Evolutionary conservation across 2,329 filamentous ascomycete genomes (phyloP), one percentile per base, ranked within the genome.

Genomic region (Aspergillus alliaceus): DNA sequence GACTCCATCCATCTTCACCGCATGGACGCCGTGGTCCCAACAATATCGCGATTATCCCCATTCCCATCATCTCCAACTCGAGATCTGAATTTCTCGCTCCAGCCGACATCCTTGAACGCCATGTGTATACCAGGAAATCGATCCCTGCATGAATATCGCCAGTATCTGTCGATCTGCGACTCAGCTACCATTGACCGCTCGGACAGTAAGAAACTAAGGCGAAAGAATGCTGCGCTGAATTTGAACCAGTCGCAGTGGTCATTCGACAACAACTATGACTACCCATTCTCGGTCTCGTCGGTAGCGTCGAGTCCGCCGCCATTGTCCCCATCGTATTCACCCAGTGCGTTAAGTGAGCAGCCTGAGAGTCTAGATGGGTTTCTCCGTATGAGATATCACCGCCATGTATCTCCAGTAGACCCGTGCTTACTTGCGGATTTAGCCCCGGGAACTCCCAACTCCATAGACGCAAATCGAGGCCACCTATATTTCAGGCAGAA

Each of bases 71-170:
- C 59, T 20, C 44, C 18, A 54, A 29, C 46, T 27, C 48, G 52
- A 25, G 27, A 44, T 25, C 37, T 44, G 9, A 53, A 59, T 35
- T 44, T 35, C 24, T 27, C 40, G 39, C 51, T 54, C 27, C 56
- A 53, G 31, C 53, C 54, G 11, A 35, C 54, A 14, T 53, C 58
- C 12, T 47, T 53, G n/a, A 59, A 53, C 32, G 35, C 51, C 20
- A 56, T 59, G 42, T 51, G 46, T 24, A 35, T 34, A 15, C 24
- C 61, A 20, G 46, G 54, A 35, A 51, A 56, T 14, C 52, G 54
- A 24, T 73, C 72, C 8, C 68, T 73, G 31, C 72, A 73, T 61
- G 65, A 72, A 50, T 75, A 75, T 57, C 72, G 72, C 48, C 74
- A 72, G 54, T 65, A 64, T 49, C 66, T 75, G 51, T 69, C 70